Evolutionary conservation across 2,329 filamentous ascomycete genomes (phyloP), one percentile per base, ranked within the genome.

Genomic region (Xylariaceae sp.): DNA sequence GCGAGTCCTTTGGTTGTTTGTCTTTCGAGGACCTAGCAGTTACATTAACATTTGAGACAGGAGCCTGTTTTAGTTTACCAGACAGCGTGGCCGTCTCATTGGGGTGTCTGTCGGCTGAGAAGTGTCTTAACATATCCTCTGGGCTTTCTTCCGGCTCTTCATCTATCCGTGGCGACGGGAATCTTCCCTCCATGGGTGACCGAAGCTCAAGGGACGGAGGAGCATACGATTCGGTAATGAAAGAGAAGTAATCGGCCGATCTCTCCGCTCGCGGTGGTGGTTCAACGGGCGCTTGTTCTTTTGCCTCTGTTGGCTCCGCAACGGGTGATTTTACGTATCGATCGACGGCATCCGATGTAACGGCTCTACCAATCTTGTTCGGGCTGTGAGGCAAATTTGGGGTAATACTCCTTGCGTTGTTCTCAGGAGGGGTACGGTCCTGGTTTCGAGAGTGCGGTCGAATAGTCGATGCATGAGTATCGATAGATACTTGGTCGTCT

Each of bases 171-270:
- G 62, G 54, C 9, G 67, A 62, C 9, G 57, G 58, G 19, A 57
- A 60, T 42, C 59, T 62, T 5, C 52, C 54, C 9, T 66, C 64
- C 16, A 52, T 41, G 12, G 62, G 66, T 3, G 63, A 64, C 7
- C 56, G 55, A n/a, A 71, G 48, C 44, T 71, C 68, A 7, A 70
- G 52, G 19, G 62, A 52, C 10, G 69, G 68, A 21, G 66, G 65
- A 16, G 66, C 55, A 50, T 70, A 71, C 2, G 70, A 65, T 42
- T 71, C 66, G 43, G 44, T 67, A 10, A 71, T 65, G 41, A 70
- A 70, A 7, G 63, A 56, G 26, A 71, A 70, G 47, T 70, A 72
- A 50, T 71, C 69, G 2, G 61, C 54, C 7, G 67, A 64, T 50
- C 61, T 62, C 14, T 66, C 60, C 29, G 56, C 43, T 37, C 63